Evolutionary conservation across 2,329 filamentous ascomycete species (phyloP).

Genomic region (Emergomyces orientalis): DNA sequence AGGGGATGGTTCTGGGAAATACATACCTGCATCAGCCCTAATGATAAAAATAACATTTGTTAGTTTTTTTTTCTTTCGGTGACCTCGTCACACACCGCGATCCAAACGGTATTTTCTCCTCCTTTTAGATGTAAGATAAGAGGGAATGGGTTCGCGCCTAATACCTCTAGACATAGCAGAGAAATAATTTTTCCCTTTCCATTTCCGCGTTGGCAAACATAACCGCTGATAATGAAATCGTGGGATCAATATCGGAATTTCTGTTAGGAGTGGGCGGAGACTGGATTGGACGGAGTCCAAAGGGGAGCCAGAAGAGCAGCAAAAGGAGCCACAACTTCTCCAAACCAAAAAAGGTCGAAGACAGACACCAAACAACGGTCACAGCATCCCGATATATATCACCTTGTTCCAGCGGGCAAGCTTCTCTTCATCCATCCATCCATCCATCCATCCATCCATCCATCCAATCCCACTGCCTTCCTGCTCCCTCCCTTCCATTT

Average conservation of each 20-base stretch:
- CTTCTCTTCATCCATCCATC: background rate
- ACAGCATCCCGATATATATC: background rate
- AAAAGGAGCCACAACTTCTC: background rate
- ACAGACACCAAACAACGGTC: background rate
- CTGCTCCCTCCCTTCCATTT: background rate
- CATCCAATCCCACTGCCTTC: background rate
- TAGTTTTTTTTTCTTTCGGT: background rate
- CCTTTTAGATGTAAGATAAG: background rate
- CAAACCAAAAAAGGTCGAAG: background rate
- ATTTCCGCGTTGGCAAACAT: background rate
- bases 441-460: background rate
- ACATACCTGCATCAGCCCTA: background rate
- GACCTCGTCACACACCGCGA: background rate
- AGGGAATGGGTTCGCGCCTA: background rate
- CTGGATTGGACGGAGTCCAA: background rate
- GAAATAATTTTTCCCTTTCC: background rate
- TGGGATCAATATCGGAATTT: conserved; percentile 3
- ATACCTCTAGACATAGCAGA: background rate
- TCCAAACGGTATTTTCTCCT: background rate
- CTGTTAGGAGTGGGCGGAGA: background rate
- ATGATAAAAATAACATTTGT: background rate
- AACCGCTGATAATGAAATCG: conserved; percentile 3
- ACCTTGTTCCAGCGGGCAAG: too few relatives aligned
- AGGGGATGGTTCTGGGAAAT: background rate
- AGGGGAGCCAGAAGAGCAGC: too few relatives aligned